Base-by-base conservation (phyloP, 768 basidiomycete species). In the Chalciporus piperatus region DNA sequence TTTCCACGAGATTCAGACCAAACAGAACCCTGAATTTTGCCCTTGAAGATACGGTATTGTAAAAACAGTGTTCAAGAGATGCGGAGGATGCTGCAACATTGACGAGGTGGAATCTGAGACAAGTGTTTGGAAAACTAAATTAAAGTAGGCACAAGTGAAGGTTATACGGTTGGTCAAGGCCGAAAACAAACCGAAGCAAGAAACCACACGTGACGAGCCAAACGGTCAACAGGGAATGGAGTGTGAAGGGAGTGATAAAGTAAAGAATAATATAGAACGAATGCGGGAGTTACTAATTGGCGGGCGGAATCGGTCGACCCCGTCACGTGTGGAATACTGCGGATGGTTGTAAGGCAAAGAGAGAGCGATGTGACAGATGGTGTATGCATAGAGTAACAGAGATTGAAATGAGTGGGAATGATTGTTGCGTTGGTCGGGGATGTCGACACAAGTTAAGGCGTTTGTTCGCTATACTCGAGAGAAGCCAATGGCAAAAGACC, bases 181-280 rank as follows among this genome's bases (percentile, higher is more conserved):
- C 22, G 33, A 47, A 20, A 54, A 65, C 65, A 57, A 64, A 62
- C 62, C 60, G 57, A 60, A 48, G 61, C 65, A 71, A 69, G 55
- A 62, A 65, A 64, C 59, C 63, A 57, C 66, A 62, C 62, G 68
- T 56, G 60, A 70, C 68, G 65, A 56, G 60, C 63, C 66, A 63
- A 63, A 61, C 59, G 63, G 64, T 64, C 73, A 64, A 71, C 69
- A 70, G 62, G 59, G 65, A 60, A 55, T 52, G 59, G 60, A 54
- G 48, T 56, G 53, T 58, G 57, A 69, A 75, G 72, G 72, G 74
- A 74, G 76, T 72, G 77, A 83, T 88, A 85, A 87, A 77, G 74
- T 85, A 84, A 86, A 81, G 79, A 88, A 89, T 89, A 89, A 89
- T 81, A 82, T 76, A 81, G 76, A 76, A 82, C 72, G 76, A 80